Percentiles rank a stretch among this genome's conserved stretches.
These are phyloP conservation scores for Fusarium solani-melongenae DNA, from an alignment of 2,329 filamentous ascomycete genomes.

Conservation along the genomic window DNA sequence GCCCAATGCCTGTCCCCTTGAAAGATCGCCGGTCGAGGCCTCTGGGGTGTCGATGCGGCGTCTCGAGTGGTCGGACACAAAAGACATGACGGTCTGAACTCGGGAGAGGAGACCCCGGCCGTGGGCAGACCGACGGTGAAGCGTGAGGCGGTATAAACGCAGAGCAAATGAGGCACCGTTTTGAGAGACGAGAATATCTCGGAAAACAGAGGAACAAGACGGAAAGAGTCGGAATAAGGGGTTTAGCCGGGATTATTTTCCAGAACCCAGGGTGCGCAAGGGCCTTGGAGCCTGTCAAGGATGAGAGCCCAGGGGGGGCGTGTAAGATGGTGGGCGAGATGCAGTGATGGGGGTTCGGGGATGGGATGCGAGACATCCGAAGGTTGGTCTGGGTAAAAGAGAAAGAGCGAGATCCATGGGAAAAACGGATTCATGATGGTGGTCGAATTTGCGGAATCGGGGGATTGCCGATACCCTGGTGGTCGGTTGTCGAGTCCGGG, in stretches of 20 bases:
- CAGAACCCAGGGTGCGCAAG: not conserved
- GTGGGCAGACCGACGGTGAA: constrained; percentile 38
- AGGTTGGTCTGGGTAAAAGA: constrained; percentile 14
- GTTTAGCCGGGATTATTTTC: constrained; percentile 6
- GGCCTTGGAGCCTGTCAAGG: not conserved
- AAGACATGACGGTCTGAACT: constrained; percentile 12
- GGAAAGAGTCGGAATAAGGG: constrained; percentile 33
- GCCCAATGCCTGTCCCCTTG: constrained; percentile 7
- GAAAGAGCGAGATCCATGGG: constrained; percentile 7
- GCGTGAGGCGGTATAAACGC: constrained; percentile 20
- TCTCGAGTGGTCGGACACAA: constrained; percentile 16
- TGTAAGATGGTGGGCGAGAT: constrained; percentile 12
- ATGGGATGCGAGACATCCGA: constrained; percentile 30
- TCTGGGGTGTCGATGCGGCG: constrained; percentile 5
- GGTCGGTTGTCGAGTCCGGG: constrained; percentile 20
- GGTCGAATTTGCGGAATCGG: constrained; percentile 7
- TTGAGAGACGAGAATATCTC: constrained; percentile 22
- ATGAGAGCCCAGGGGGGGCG: constrained; percentile 14
- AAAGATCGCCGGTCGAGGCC: constrained; percentile 9
- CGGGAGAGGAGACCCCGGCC: constrained; percentile 10
- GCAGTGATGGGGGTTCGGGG: constrained; percentile 14
- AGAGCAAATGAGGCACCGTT: constrained; percentile 6
- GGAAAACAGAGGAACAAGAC: constrained; percentile 21
- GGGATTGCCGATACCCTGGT: not conserved
- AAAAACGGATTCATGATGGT: constrained; percentile 29